Percentiles rank a stretch among this genome's conserved stretches.
phyloP scores from a whole-genome alignment of 1,284 basidiomycete species.

The Boletus holoroseus region DNA sequence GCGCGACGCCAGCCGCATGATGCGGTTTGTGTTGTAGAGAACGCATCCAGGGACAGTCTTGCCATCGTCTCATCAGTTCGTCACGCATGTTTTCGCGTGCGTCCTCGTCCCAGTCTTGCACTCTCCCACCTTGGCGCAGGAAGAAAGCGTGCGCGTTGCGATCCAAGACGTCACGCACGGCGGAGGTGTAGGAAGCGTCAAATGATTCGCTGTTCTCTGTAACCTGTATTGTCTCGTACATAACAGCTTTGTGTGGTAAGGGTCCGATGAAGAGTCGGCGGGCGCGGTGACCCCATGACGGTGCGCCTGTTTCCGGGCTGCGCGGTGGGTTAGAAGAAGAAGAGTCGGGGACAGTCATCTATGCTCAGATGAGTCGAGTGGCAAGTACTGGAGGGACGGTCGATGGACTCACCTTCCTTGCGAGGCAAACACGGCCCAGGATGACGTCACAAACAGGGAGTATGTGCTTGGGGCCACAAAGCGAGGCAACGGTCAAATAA shows the following conservation, averaged over 20 bases:
- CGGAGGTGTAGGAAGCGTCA: slow-evolving; percentile 33
- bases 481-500: background rate
- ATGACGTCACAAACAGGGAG: slow-evolving; percentile 24
- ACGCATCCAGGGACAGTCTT: slow-evolving; percentile 58
- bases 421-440: background rate
- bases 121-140: slow-evolving; percentile 53
- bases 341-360: slow-evolving; percentile 7
- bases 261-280: slow-evolving; percentile 57
- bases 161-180: slow-evolving; percentile 39
- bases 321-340: background rate
- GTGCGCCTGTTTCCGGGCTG: background rate
- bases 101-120: slow-evolving; percentile 60
- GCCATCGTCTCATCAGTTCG: slow-evolving; percentile 59
- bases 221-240: slow-evolving; percentile 18
- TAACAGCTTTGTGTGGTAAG: slow-evolving; percentile 47
- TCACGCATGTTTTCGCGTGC: slow-evolving; percentile 46
- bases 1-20: slow-evolving; percentile 28
- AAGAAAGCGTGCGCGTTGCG: slow-evolving; percentile 61
- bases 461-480: background rate
- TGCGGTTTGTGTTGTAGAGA: slow-evolving; percentile 37
- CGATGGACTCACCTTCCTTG: slow-evolving; percentile 3
- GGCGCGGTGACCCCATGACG: slow-evolving; percentile 16
- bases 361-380: background rate
- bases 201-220: slow-evolving; percentile 26
- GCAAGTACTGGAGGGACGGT: background rate